Base-by-base conservation (phyloP, 495 filamentous ascomycete genomes). In the Parathielavia hyrcaniae region DNA sequence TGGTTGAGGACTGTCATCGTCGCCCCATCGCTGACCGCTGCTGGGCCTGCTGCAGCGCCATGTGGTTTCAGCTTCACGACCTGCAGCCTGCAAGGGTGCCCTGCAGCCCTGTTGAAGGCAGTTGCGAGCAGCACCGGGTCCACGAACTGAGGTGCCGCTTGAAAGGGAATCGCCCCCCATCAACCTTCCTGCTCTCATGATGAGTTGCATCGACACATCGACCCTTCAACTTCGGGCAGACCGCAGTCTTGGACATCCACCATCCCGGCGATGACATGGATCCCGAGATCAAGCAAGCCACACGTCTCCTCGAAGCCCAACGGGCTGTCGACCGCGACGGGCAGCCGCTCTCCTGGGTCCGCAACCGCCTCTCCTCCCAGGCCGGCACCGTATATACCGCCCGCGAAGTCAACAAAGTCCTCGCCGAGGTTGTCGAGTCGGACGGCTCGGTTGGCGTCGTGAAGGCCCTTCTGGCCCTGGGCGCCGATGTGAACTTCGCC, bases 401-500 rank as follows among this genome's bases (percentile, higher is more conserved):
- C 26, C 52, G 58, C 14, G 68, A 71, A 47, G 50, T 66, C n/a
- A 71, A 71, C 59, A 55, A 61, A 8, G 68, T 69, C 23, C 48
- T 71, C 16, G 55, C 58, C 17, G 61, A 67, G 41, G 62, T 67
- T 9, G 52, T 71, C 22, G 67, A 69, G 13, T 22, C 56, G 2
- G 64, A 71, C 16, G 68, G 64, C 9, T 60, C 67, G 0, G 47
- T 65, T 19, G 63, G 67, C 12, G 53, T 71, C 12, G 58, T 69
- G 54, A 65, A 60, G 40, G 66, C 67, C 6, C 49, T 71, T 9
- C 48, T 71, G 23, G 40, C 59, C 10, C 61, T 71, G 17, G 68
- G 68, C 0, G 68, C 64, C 47, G 68, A 71, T 40, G 60, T 71
- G 58, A 71, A 71, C 60, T 71, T 69, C 49, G 47, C 55, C 44